Evolutionary conservation across 2,329 filamentous ascomycete species (phyloP).

Genomic region (Pestalotiopsis sp.): DNA sequence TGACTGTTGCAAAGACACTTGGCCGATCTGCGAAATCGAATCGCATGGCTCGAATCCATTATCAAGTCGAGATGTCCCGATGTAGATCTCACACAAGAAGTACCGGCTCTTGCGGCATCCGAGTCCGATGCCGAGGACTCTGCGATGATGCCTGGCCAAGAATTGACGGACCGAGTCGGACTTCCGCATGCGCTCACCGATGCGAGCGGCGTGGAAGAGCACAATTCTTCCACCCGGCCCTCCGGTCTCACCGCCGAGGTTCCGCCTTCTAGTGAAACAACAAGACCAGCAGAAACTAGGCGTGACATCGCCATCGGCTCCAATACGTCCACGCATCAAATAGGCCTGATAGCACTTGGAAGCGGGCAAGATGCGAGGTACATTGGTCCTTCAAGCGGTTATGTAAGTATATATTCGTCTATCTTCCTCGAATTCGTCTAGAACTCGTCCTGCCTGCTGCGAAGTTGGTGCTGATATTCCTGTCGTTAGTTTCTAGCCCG

Average conservation of each 20-base stretch:
- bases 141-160: neutral
- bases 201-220: neutral
- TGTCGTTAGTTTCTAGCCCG: slow-evolving; percentile 44
- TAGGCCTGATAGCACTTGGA: slow-evolving; percentile 53
- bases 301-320: slow-evolving; percentile 15
- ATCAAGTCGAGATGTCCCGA: slow-evolving; percentile 43
- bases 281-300: slow-evolving; percentile 17
- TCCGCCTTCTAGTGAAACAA: neutral
- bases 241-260: neutral
- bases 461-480: neutral
- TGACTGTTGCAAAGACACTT: neutral
- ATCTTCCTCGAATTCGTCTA: no score
- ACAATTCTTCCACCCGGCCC: neutral
- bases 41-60: slow-evolving; percentile 49
- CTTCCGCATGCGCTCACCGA: neutral
- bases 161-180: neutral
- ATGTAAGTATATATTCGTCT: slow-evolving; percentile 20
- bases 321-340: slow-evolving; percentile 41
- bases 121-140: slow-evolving; percentile 18
- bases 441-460: no score
- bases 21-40: slow-evolving; percentile 23
- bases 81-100: slow-evolving; percentile 34
- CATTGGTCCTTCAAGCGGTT: slow-evolving; percentile 58
- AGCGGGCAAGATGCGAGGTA: slow-evolving; percentile 51
- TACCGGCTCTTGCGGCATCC: slow-evolving; percentile 20